Evolutionary conservation across 2,329 filamentous ascomycete genomes (phyloP), one percentile per base, ranked within the genome.

Genomic region (Colletotrichum chrysophilum): DNA sequence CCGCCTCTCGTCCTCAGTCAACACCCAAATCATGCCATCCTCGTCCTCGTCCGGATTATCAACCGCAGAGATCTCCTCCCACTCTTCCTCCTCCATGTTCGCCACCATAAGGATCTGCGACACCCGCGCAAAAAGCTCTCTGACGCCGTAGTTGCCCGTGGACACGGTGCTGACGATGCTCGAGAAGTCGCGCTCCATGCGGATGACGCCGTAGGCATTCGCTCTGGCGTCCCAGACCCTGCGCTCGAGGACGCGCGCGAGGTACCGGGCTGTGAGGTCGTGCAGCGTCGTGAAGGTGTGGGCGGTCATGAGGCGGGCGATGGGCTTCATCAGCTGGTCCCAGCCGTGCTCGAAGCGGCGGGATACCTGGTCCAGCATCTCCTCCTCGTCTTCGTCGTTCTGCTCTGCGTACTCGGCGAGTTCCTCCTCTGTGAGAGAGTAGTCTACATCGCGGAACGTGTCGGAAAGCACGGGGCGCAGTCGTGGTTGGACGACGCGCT

Each of bases 81-180:
- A 98, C 85, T 98, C 96, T 74, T 98, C 96, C 38, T 97, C 95
- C 82, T 98, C 96, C 95, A 98, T 97, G 79, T 96, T 96, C 82
- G 96, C 93, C 18, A 98, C 92, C 88, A 97, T 92, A 73, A 94
- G 91, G 80, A 98, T 93, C 88, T 98, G 95, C 75, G 90, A 89
- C 74, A 94, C 94, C 80, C 93, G 91, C 32, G 90, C 89, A 86
- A 98, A 98, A 4, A 91, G 85, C 81, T 98, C 96, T 36, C 95
- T 89, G 43, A 97, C 90, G 3, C 91, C 91, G 82, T 98, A 98
- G 80, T 94, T 92, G 5, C 93, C 94, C 76, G 88, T 89, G 13
- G 92, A 91, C 3, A 95, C 92, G 0, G 90, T 89, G 28, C 90
- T 87, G 7, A 97, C 91, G 62, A 98, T 92, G 3, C 92, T 94